Percentiles rank a stretch among this genome's conserved stretches.
phyloP scores from a whole-genome alignment of 1,139 yeast species.

The Debaryomycetaceae sp. region DNA sequence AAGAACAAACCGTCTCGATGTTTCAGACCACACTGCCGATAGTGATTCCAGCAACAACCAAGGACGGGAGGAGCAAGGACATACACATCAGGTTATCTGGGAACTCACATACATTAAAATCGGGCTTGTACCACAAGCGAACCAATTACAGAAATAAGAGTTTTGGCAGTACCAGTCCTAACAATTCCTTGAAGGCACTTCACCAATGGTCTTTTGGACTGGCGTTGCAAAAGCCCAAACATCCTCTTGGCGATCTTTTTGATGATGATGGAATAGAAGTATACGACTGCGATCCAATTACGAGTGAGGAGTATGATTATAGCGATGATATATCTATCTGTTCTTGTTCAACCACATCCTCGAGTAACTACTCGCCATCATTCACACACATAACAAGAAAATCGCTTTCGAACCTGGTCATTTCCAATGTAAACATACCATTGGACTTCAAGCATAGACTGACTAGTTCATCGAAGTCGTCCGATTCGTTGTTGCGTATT shows the following conservation, averaged over 20 bases:
- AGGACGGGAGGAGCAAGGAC: slow-evolving; percentile 1
- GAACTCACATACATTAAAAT: neutral
- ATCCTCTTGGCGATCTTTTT: slow-evolving; percentile 1
- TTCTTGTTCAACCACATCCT: slow-evolving; percentile 5
- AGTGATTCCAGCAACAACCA: neutral
- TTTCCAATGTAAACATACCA: neutral
- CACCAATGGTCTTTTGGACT: neutral
- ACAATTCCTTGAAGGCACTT: neutral
- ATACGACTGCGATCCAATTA: slow-evolving; percentile 1
- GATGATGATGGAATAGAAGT: neutral
- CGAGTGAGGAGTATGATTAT: slow-evolving; percentile 4
- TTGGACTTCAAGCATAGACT: neutral
- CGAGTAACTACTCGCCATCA: slow-evolving; percentile 1
- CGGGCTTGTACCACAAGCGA: neutral
- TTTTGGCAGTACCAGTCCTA: neutral
- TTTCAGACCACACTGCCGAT: neutral
- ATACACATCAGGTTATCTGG: neutral
- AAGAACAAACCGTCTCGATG: neutral
- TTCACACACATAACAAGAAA: neutral
- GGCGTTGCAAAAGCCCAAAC: neutral
- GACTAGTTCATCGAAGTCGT: neutral
- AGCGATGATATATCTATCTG: slow-evolving; percentile 8
- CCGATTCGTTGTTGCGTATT: slow-evolving; percentile 2
- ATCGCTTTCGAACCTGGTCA: slow-evolving; percentile 1
- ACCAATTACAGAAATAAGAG: neutral